These are phyloP conservation scores for Puccinia horiana DNA, from an alignment of 1,284 basidiomycete genomes.

Conservation along the genomic window DNA sequence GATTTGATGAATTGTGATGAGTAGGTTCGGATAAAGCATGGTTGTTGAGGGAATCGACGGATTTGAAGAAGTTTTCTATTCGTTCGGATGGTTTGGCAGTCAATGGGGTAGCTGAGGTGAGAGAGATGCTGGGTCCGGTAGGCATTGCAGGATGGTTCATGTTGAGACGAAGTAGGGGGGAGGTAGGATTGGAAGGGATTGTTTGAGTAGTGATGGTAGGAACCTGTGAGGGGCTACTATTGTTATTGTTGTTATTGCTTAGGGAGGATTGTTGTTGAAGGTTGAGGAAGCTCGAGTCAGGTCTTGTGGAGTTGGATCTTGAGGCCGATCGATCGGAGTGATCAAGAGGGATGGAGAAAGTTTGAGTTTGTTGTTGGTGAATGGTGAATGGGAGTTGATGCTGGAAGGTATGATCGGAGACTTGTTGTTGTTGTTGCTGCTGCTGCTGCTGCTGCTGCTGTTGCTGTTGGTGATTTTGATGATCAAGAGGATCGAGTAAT, in stretches of 20 bases:
- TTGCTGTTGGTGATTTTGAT: background rate
- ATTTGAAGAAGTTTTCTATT: background rate
- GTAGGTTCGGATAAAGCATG: background rate
- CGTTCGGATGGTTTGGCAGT: conserved; percentile 34
- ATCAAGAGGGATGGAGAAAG: background rate
- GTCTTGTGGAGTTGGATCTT: background rate
- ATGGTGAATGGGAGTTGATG: conserved; percentile 1
- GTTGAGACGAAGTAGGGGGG: conserved; percentile 31
- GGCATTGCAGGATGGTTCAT: conserved; percentile 48
- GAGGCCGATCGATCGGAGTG: background rate
- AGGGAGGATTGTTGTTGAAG: background rate
- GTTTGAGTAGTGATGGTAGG: background rate
- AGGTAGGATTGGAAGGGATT: conserved; percentile 31
- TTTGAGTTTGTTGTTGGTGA: background rate
- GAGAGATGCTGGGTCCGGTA: conserved; percentile 37
- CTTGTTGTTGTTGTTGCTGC: background rate
- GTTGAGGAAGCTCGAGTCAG: background rate
- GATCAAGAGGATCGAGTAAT: background rate
- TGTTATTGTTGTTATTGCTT: background rate
- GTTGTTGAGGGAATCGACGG: background rate
- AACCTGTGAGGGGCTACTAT: background rate
- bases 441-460: background rate
- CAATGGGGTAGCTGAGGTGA: conserved; percentile 42
- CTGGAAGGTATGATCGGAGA: background rate
- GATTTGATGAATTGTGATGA: background rate